Conservation (phyloP, 2,329 filamentous ascomycete species). For the Aspergillus tubingensis region DNA sequence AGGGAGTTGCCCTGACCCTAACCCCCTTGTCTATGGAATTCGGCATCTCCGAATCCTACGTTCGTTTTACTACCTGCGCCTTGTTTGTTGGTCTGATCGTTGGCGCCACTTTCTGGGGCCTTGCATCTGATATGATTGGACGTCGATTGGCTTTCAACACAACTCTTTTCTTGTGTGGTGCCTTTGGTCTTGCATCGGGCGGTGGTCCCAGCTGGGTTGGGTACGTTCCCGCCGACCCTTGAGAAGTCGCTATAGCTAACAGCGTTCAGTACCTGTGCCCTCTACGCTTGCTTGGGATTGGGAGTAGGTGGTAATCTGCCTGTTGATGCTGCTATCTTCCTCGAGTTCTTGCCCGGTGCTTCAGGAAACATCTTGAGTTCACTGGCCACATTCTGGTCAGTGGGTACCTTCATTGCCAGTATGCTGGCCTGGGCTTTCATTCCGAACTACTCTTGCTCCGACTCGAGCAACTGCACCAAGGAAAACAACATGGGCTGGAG, state of each 20-base stretch:
- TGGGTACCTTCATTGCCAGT: slow-evolving; percentile 52
- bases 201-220: slow-evolving; percentile 29
- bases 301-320: slow-evolving; percentile 74
- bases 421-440: slow-evolving; percentile 73
- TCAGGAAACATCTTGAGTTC: slow-evolving; percentile 70
- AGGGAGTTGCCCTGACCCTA: too few relatives aligned
- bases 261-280: slow-evolving; percentile 6
- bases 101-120: slow-evolving; percentile 77
- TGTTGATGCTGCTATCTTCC: slow-evolving; percentile 76
- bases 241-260: neutral
- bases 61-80: too few relatives aligned
- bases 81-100: slow-evolving; percentile 65
- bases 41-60: too few relatives aligned
- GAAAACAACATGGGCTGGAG: slow-evolving; percentile 70
- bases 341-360: slow-evolving; percentile 75
- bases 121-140: slow-evolving; percentile 74
- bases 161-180: slow-evolving; percentile 71
- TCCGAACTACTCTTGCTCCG: slow-evolving; percentile 60
- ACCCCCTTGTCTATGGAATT: too few relatives aligned
- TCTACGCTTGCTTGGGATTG: slow-evolving; percentile 7
- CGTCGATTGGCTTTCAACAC: slow-evolving; percentile 77
- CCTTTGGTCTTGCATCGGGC: slow-evolving; percentile 72
- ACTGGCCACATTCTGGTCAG: slow-evolving; percentile 78
- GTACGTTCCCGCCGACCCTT: slow-evolving; percentile 21
- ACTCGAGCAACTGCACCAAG: slow-evolving; percentile 40